Evolutionary conservation across 2,329 filamentous ascomycete species (phyloP), one percentile per base, ranked within the genome.

Genomic region (Xylariaceae sp.): DNA sequence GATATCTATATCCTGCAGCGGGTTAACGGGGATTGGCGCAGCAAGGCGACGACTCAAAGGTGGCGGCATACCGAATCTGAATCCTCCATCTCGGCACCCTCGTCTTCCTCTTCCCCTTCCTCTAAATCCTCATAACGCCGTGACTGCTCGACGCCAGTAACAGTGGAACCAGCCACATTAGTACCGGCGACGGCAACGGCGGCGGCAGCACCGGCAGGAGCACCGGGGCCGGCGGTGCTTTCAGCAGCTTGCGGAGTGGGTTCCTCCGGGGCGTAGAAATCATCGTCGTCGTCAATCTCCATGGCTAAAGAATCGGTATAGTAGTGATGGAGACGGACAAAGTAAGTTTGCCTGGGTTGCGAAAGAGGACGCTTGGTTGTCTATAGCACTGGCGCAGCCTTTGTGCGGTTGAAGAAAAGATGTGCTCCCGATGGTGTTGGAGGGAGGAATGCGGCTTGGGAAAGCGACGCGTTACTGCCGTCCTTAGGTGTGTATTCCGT

Each of bases 261-360:
- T 71, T 86, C 83, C 61, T 87, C 84, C 1, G 82, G 80, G 59
- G 80, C 81, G 69, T 88, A 88, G 67, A 88, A 85, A 72, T 88
- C 85, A 64, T 87, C 85, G 54, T 87, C 84, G 64, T 87, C 84
- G 72, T 88, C 85, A 60, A 87, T 81, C 70, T 88, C 84, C 83
- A 88, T 87, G 18, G 64, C 78, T 69, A 52, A 15, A 5, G 11
- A 51, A 35, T 51, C 51, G 48, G 64, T 30, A 6, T 6, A 45
- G 11, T 45, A 5, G 13, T 13, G 4, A 48, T 17, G 52, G 44
- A 15, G 49, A 51, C 3, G 15, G 34, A 30, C 51, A n/a, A 30
- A 30, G 23, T 30, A 30, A 30, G 23, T 30, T 5, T 30, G 23
- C 4, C 23, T 30, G 23, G 23, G 23, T 30, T 30, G 23, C 23